Base-by-base conservation (phyloP, 805 yeast genomes). In the Metschnikowia henanensis region DNA sequence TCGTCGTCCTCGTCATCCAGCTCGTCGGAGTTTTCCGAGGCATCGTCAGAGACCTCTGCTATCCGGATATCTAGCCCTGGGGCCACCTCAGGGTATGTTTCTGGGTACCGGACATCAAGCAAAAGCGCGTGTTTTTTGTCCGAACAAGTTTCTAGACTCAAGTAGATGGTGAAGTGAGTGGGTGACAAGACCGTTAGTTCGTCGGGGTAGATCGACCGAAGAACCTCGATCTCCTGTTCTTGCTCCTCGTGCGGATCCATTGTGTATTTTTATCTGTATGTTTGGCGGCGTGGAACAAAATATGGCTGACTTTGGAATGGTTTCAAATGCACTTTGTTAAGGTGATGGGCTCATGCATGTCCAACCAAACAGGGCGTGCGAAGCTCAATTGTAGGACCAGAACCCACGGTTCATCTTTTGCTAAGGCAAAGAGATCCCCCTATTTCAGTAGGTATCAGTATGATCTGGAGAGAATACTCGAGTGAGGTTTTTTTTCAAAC, bases 171-270 rank as follows among this genome's bases (percentile, higher is more conserved):
- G 60, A 80, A 87, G 29, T 72, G 72, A 6, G 70, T 64, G 17
- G 75, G 76, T 1, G 77, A 59, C 28, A 72, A 55, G 8, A 69
- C 56, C n/a, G 60, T 66, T 25, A 88, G 66, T 62, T 92, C 99
- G 59, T 92, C 97, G 5, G 98, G 99, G 61, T 94, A 92, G 43
- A 92, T 92, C 15, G 95, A 83, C 60, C 87, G 83, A 45, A 92
- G 75, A 40, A 94, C 90, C 63, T 91, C 97, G 35, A 94, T 62
- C 64, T 92, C 99, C 66, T 92, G 96, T 22, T 59, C 64, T 61
- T 92, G 97, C 59, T 94, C 97, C 62, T 87, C 96, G 40, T 64
- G 59, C 44, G 83, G 78, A 55, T 86, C 91, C 95, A 87, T 87
- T 30, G 6, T 37, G 12, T 35, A n/a, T 6, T n/a, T n/a, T n/a